These are phyloP conservation scores for Oryza meridionalis DNA, from an alignment of 176 grass and related monocot species.

Conservation along the genomic window DNA sequence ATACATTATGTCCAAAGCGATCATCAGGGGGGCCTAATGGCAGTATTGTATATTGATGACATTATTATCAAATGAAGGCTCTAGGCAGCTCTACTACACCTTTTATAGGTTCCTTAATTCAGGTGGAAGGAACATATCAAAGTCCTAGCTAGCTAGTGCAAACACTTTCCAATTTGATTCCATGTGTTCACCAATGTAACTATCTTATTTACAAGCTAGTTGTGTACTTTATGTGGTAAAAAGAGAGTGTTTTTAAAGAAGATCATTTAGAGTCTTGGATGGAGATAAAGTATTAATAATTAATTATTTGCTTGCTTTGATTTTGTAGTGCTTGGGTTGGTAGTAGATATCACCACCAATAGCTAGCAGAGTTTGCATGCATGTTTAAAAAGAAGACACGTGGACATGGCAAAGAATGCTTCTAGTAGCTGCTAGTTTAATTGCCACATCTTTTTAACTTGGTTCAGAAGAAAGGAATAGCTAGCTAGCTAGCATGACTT, in stretches of 20 bases:
- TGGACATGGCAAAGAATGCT: slow-evolving; percentile 10
- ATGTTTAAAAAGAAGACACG: neutral
- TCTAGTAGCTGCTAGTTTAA: neutral
- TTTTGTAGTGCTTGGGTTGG: slow-evolving; percentile 4
- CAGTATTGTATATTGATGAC: neutral
- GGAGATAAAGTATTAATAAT: neutral
- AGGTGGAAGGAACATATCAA: slow-evolving; percentile 48
- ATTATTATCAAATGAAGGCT: slow-evolving; percentile 17
- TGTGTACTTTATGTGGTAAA: neutral
- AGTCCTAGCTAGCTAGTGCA: slow-evolving; percentile 26
- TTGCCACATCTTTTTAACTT: slow-evolving; percentile 30
- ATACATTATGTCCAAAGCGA: neutral
- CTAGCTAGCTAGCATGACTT: neutral
- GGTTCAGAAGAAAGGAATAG: slow-evolving; percentile 55
- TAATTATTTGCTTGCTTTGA: neutral
- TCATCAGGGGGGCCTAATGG: neutral
- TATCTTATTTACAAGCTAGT: neutral
- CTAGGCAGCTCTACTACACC: slow-evolving; percentile 17
- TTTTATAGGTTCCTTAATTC: slow-evolving; percentile 56
- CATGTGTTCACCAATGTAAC: slow-evolving; percentile 13
- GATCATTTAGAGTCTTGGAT: neutral
- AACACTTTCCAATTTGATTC: slow-evolving; percentile 38
- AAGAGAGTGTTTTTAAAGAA: too few relatives aligned
- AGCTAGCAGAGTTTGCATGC: neutral
- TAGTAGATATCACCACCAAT: neutral